Conservation (phyloP, 176 grass and related monocot genomes). For the Pharus latifolius region DNA sequence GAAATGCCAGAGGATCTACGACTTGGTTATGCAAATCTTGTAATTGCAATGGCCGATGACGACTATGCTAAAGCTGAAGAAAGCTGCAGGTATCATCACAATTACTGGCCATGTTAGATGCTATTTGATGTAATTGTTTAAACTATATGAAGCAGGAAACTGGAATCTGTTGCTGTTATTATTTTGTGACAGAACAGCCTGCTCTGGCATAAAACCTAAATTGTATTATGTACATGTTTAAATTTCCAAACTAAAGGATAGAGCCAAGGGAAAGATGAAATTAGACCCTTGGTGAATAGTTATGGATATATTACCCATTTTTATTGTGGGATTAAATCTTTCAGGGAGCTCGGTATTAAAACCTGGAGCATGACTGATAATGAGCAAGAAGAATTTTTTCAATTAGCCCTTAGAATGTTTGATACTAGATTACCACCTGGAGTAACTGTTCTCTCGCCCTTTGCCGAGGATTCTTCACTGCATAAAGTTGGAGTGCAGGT, state of each 20-base stretch:
- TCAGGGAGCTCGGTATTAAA: slow-evolving; percentile 78
- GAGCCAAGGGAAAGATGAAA: neutral
- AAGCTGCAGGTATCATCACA: slow-evolving; percentile 51
- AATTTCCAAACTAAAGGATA: neutral
- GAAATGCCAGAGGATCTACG: slow-evolving; percentile 79
- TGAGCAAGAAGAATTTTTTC: slow-evolving; percentile 54
- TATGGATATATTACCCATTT: neutral
- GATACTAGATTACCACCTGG: slow-evolving; percentile 96
- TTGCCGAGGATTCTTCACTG: slow-evolving; percentile 72
- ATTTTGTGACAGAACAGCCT: neutral
- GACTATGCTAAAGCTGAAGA: slow-evolving; percentile 46
- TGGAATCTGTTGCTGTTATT: neutral
- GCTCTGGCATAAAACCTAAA: neutral
- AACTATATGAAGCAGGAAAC: neutral
- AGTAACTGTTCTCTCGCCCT: slow-evolving; percentile 66
- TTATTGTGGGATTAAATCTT: slow-evolving; percentile 19
- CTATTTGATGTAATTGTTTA: neutral
- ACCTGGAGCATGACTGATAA: slow-evolving; percentile 53
- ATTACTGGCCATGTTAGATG: neutral
- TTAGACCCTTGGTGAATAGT: neutral
- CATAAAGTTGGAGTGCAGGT: slow-evolving; percentile 76
- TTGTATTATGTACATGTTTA: neutral
- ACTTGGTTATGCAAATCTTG: slow-evolving; percentile 95
- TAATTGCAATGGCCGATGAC: slow-evolving; percentile 85
- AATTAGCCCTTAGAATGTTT: slow-evolving; percentile 71